Conservation (phyloP, 75 land plant species). For the Pinus albicaulis region DNA sequence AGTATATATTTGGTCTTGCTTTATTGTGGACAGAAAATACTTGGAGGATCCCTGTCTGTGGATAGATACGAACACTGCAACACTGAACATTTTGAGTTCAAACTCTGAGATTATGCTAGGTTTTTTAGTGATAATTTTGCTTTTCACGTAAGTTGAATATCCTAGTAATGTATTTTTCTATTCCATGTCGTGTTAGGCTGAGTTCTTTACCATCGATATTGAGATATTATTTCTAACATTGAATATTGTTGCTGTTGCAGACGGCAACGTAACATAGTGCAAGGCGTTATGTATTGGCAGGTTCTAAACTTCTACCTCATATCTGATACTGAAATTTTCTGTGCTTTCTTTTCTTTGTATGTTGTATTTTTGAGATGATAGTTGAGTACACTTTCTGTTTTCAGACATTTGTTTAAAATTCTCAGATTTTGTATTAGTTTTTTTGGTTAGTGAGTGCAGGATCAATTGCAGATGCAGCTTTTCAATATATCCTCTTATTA, state of each 20-base stretch:
- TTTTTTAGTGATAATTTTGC: slow-evolving; percentile 68
- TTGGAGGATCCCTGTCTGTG: slow-evolving; percentile 77
- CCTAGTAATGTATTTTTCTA: background rate
- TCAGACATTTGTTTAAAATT: background rate
- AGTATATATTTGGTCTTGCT: background rate
- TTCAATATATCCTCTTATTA: background rate
- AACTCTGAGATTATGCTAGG: slow-evolving; percentile 85
- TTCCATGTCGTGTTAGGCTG: slow-evolving; percentile 5
- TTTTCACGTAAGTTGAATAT: slow-evolving; percentile 67
- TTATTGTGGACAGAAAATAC: slow-evolving; percentile 53
- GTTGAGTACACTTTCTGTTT: background rate
- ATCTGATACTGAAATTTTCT: background rate
- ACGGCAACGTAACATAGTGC: slow-evolving; percentile 85
- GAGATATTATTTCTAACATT: background rate
- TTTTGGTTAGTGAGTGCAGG: background rate
- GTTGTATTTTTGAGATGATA: background rate
- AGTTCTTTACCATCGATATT: background rate
- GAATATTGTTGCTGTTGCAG: slow-evolving; percentile 33
- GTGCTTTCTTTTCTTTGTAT: background rate
- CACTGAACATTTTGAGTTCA: slow-evolving; percentile 71
- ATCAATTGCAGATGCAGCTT: background rate
- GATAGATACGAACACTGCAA: slow-evolving; percentile 68
- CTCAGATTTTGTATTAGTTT: background rate
- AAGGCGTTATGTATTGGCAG: slow-evolving; percentile 93
- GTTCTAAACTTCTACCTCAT: slow-evolving; percentile 17